Percentiles rank a stretch among this genome's conserved stretches.
Conservation (phyloP, 805 yeast genomes). For the Candida corydali region DNA sequence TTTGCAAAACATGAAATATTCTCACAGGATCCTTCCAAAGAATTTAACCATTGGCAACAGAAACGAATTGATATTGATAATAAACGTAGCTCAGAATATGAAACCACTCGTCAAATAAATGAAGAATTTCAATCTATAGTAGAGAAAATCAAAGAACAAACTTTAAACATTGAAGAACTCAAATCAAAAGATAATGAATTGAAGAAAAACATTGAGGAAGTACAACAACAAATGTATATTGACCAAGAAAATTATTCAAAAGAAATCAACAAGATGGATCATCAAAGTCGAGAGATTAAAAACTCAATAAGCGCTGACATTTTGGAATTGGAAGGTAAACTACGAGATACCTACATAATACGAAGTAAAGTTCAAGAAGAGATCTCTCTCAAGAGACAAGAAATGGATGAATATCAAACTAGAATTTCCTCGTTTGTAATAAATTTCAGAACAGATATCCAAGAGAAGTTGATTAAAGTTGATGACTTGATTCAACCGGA, state of each 20-base stretch:
- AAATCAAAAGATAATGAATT: constrained; percentile 37
- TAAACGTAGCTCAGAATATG: constrained; percentile 54
- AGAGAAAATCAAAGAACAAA: constrained; percentile 53
- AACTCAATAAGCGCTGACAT: constrained; percentile 46
- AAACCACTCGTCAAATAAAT: constrained; percentile 44
- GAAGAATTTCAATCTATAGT: constrained; percentile 54
- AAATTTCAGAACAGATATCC: constrained; percentile 64
- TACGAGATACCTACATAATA: constrained; percentile 49
- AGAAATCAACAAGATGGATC: constrained; percentile 63
- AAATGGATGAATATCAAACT: constrained; percentile 50
- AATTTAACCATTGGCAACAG: constrained; percentile 35
- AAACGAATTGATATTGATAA: constrained; percentile 32
- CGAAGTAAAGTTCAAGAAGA: constrained; percentile 47
- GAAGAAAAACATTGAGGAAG: constrained; percentile 3
- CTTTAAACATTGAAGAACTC: constrained; percentile 56
- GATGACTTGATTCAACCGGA: constrained; percentile 37
- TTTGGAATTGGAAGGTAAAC: constrained; percentile 41
- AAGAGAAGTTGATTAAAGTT: constrained; percentile 57
- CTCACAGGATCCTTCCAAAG: constrained; percentile 42
- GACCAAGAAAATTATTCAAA: constrained; percentile 36
- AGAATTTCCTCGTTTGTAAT: constrained; percentile 57
- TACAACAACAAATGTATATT: constrained; percentile 2
- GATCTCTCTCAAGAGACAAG: constrained; percentile 43
- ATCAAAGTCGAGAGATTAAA: constrained; percentile 49
- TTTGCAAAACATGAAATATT: constrained; percentile 17